phyloP scores from a whole-genome alignment of 1,284 basidiomycete genomes.

The Inonotus hispidus region DNA sequence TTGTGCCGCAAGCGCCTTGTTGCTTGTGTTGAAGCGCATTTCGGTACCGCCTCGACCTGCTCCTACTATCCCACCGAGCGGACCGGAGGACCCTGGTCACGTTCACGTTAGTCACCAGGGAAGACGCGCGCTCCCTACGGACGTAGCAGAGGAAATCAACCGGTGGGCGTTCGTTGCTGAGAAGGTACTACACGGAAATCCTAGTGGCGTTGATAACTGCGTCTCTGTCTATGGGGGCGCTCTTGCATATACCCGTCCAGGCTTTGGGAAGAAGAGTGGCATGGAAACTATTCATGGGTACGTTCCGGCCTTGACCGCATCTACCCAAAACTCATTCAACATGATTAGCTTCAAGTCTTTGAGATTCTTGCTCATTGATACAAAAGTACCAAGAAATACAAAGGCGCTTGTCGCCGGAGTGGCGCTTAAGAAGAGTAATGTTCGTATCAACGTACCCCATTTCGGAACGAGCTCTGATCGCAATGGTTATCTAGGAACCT shows the following conservation, averaged over 20 bases:
- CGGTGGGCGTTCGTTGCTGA: conserved; percentile 93
- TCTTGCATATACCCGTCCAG: conserved; percentile 82
- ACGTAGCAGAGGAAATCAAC: conserved; percentile 77
- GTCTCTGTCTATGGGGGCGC: conserved; percentile 93
- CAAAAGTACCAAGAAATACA: conserved; percentile 88
- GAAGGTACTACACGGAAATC: conserved; percentile 96
- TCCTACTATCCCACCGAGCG: conserved; percentile 34
- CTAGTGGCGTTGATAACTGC: conserved; percentile 96
- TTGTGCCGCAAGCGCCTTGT: conserved; percentile 78
- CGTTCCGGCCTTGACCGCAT: conserved; percentile 26
- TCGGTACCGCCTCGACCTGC: conserved; percentile 45
- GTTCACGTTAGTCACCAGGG: conserved; percentile 60
- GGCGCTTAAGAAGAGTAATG: conserved; percentile 61
- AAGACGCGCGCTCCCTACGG: conserved; percentile 53
- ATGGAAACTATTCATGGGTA: conserved; percentile 86
- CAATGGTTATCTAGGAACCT: conserved; percentile 55
- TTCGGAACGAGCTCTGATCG: conserved; percentile 13
- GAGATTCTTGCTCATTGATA: conserved; percentile 88
- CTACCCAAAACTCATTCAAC: too few relatives aligned
- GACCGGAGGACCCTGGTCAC: conserved; percentile 38
- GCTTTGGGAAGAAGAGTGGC: conserved; percentile 69
- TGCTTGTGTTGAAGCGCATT: conserved; percentile 67
- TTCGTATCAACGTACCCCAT: conserved; percentile 31
- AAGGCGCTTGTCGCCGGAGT: conserved; percentile 93
- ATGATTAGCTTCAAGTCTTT: conserved; percentile 52